Percentiles rank a stretch among this genome's conserved stretches.
These are phyloP conservation scores for Turritis glabra DNA, from an alignment of 345 rosid genomes.

Conservation along the genomic window DNA sequence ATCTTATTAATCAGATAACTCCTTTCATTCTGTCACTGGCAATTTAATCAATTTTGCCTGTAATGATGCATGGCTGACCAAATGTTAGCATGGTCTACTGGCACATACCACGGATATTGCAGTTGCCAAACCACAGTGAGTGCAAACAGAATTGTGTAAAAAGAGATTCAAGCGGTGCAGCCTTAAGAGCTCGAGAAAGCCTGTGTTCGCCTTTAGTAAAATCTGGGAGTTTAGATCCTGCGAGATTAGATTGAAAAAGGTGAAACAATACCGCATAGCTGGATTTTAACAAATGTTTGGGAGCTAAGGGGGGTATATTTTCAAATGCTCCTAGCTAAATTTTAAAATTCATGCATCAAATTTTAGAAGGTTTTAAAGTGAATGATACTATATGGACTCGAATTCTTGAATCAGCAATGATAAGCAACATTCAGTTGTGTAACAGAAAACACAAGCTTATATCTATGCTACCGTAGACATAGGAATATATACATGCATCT, in stretches of 20 bases:
- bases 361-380: not conserved
- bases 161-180: slow-evolving; percentile 78
- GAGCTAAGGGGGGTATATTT: not conserved
- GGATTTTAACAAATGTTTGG: not conserved
- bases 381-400: not conserved
- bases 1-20: not conserved
- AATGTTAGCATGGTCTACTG: not conserved
- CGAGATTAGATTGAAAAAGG: slow-evolving; percentile 28
- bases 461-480: slow-evolving; percentile 13
- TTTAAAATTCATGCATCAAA: not conserved
- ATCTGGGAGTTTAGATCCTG: slow-evolving; percentile 57
- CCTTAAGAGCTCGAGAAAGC: slow-evolving; percentile 81
- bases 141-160: slow-evolving; percentile 88
- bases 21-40: not conserved
- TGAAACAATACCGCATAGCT: slow-evolving; percentile 21
- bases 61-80: slow-evolving; percentile 17
- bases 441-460: slow-evolving; percentile 5
- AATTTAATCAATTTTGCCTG: slow-evolving; percentile 8
- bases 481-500: slow-evolving; percentile 18
- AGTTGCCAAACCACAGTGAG: slow-evolving; percentile 87
- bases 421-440: slow-evolving; percentile 8
- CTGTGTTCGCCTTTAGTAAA: slow-evolving; percentile 61
- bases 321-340: not conserved
- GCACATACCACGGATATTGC: slow-evolving; percentile 86
- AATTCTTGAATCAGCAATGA: not conserved